A percentile compares a stretch with the other conserved stretches of the same genome.
Conservation (phyloP, 306 rosid species). For the Prunus persica region Prunus_persica_NCBIv2 NC_034009.1:29124501-29125000, state of each 20-base stretch:
- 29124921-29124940: not conserved
- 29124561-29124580: no score
- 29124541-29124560: no score
- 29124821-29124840: not conserved
- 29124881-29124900: not conserved
- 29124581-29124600: no score
- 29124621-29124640: no score
- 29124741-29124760: not conserved
- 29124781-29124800: not conserved
- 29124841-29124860: not conserved
- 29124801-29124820: not conserved
- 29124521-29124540: no score
- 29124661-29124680: no score
- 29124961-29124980: slow-evolving; percentile 92
- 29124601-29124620: no score
- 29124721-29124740: no score
- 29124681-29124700: no score
- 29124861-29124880: not conserved
- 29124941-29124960: not conserved
- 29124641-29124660: no score
- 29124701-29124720: no score
- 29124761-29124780: not conserved
- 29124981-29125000: slow-evolving; percentile 85
- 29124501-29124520: no score
- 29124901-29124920: not conserved